Percentiles rank a stretch among this genome's conserved stretches.
phyloP scores from a whole-genome alignment of 2,329 filamentous ascomycete species.

The Helotiales sp. region DNA sequence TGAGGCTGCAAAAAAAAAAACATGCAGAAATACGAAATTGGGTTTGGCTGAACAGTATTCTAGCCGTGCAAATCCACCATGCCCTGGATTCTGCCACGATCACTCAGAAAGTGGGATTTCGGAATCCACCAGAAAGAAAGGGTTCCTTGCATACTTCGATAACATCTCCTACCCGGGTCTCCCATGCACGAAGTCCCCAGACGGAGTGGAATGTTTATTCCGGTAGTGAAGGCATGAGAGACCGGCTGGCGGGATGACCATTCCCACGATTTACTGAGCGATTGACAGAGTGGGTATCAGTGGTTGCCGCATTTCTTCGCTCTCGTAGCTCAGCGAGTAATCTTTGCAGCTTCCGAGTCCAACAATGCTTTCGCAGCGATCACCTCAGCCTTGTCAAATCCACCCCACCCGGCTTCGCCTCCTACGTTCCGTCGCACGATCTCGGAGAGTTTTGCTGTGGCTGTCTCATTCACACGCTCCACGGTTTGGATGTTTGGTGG shows the following conservation, averaged over 20 bases:
- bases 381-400: slow-evolving; percentile 74
- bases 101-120: slow-evolving; percentile 15
- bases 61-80: slow-evolving; percentile 4
- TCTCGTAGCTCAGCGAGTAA: slow-evolving; percentile 37
- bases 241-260: neutral
- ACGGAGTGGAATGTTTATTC: neutral
- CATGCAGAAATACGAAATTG: slow-evolving; percentile 14
- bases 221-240: neutral
- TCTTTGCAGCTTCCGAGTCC: slow-evolving; percentile 36
- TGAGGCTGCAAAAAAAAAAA: slow-evolving; percentile 19
- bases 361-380: slow-evolving; percentile 66
- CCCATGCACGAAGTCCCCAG: neutral
- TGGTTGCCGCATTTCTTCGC: neutral
- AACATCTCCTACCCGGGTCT: slow-evolving; percentile 1
- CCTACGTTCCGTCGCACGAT: slow-evolving; percentile 70
- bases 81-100: slow-evolving; percentile 11
- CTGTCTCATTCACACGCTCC: slow-evolving; percentile 71
- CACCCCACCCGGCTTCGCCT: slow-evolving; percentile 70
- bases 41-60: neutral
- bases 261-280: neutral
- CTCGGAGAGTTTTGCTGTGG: slow-evolving; percentile 76
- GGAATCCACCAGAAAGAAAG: slow-evolving; percentile 6
- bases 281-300: neutral
- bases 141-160: slow-evolving; percentile 24
- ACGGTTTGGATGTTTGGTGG: slow-evolving; percentile 63